Evolutionary conservation across 2,329 filamentous ascomycete genomes (phyloP), one percentile per base, ranked within the genome.

Genomic region (Aureobasidium lini): DNA sequence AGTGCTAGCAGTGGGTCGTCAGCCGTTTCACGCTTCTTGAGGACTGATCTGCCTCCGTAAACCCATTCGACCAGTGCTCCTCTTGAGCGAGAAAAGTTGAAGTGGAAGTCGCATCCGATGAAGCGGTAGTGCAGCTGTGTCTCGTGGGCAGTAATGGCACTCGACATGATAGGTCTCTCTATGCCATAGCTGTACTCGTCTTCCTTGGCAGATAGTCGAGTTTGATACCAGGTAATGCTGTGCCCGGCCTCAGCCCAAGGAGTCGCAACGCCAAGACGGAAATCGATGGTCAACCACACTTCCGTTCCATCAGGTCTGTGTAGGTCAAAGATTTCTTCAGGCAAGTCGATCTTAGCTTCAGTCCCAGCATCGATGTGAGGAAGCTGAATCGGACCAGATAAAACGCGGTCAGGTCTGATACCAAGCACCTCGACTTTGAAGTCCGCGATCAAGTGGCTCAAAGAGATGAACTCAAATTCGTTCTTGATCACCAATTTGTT

Each of bases 381-480:
- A 9, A 57, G 54, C 64, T 85, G 76, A 70, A 96, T 84, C 65
- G 83, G 80, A 23, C 86, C 90, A 68, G 81, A 78, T 58, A 84
- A 82, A 70, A 96, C 84, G 60, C 93, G 87, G 76, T 97, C 96
- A 63, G 91, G 82, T 40, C 54, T 47, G 9, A 54, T 43, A 15
- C 43, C 40, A 10, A 59, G 52, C 2, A 16, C 50, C 18, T 47
- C 57, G 8, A 59, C 46, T 23, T 59, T 59, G 57, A 36, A 59
- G n/a, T 59, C 56, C 11, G 57, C 57, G 5, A 48, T 48, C 2
- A 62, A 15, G 8, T 62, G 56, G 28, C 57, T 37, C 43, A 62
- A 36, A 6, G 57, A n/a, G 7, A 60, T 36, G 28, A 60, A 65
- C 39, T 75, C 73, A 50, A 69, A 68, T 36, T 68, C 60, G 59